phyloP scores from a whole-genome alignment of 441 rosid genomes.

The Bocquillonia castaneifolia region DNA sequence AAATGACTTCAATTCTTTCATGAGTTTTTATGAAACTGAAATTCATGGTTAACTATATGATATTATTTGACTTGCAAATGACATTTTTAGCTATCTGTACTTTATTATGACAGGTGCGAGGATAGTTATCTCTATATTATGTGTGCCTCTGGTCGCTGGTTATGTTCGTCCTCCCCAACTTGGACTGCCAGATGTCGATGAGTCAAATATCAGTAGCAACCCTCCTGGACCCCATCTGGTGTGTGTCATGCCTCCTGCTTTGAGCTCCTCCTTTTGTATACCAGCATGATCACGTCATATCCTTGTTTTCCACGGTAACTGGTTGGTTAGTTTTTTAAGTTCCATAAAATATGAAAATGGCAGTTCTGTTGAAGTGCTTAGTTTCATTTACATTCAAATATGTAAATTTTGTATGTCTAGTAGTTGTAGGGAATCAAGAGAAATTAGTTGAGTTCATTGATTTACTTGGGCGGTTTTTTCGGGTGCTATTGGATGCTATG shows the following conservation, averaged over 20 bases:
- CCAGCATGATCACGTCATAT: constrained; percentile 38
- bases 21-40: constrained; percentile 2
- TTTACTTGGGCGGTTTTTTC: constrained; percentile 21
- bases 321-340: constrained; percentile 5
- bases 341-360: constrained; percentile 5
- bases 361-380: constrained; percentile 4
- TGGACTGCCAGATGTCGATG: constrained; percentile 56
- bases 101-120: constrained; percentile 67
- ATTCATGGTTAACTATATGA: not conserved
- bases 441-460: constrained; percentile 11
- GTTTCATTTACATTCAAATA: constrained; percentile 15
- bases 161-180: constrained; percentile 88
- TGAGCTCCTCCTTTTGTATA: constrained; percentile 82
- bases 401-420: constrained; percentile 27
- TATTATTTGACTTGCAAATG: constrained; percentile 1
- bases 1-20: constrained; percentile 7
- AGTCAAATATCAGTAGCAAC: constrained; percentile 73
- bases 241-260: constrained; percentile 81
- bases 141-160: constrained; percentile 86
- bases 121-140: constrained; percentile 68
- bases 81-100: not conserved
- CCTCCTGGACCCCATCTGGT: constrained; percentile 92
- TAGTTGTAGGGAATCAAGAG: constrained; percentile 14
- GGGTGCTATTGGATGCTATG: not conserved
- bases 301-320: constrained; percentile 2